These are phyloP conservation scores for Diplodia mutila DNA, from an alignment of 2,329 filamentous ascomycete species.

Conservation along the genomic window DNA sequence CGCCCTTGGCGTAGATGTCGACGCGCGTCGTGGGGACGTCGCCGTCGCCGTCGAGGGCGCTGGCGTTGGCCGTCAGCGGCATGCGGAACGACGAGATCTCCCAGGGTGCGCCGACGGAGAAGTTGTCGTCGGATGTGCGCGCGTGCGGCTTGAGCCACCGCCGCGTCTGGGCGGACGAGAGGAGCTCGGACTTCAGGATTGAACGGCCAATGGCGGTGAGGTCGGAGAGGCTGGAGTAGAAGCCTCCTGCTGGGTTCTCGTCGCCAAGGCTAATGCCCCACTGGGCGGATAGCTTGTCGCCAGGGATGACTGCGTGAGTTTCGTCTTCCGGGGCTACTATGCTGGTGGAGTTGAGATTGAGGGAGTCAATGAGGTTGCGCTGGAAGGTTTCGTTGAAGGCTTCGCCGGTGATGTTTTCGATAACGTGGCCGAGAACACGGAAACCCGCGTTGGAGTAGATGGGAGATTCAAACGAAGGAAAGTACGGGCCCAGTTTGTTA, in stretches of 20 bases:
- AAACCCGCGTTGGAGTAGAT: constrained; percentile 45
- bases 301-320: constrained; percentile 43
- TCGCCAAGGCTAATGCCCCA: background rate
- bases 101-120: constrained; percentile 33
- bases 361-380: constrained; percentile 44
- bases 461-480: constrained; percentile 38
- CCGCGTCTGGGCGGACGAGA: constrained; percentile 30
- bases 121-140: constrained; percentile 30
- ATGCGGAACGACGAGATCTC: constrained; percentile 31
- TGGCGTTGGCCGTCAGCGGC: constrained; percentile 26
- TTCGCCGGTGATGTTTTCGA: constrained; percentile 46
- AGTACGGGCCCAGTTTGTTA: constrained; percentile 38
- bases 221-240: constrained; percentile 33
- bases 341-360: constrained; percentile 44
- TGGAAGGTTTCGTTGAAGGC: constrained; percentile 42
- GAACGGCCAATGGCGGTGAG: constrained; percentile 31
- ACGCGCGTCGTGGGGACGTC: constrained; percentile 6
- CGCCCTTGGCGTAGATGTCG: background rate
- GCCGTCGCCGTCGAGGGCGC: background rate
- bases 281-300: background rate
- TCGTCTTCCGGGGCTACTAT: constrained; percentile 38
- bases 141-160: constrained; percentile 34
- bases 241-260: constrained; percentile 32
- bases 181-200: constrained; percentile 31
- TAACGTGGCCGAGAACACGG: constrained; percentile 43